Conservation (phyloP, 1,284 basidiomycete species). For the Rhodotorula sp. region DNA sequence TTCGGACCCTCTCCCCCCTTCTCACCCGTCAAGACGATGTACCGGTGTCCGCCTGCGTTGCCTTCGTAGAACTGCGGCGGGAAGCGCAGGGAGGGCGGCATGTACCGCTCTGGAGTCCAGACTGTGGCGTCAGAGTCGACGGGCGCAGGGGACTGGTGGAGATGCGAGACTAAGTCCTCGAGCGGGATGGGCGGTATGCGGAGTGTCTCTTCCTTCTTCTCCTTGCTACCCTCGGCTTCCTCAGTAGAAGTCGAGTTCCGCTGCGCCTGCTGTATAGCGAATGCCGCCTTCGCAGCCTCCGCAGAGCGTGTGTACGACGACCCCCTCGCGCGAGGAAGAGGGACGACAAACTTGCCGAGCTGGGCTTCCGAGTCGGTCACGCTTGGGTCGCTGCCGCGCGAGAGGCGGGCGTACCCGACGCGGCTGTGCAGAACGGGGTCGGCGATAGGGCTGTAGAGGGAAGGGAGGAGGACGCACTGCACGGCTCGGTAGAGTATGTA, state of each 20-base stretch:
- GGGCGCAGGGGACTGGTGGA: constrained; percentile 3
- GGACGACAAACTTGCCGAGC: constrained; percentile 39
- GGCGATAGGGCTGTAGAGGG: neutral
- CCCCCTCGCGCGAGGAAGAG: neutral
- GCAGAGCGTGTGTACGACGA: neutral
- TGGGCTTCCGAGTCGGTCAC: constrained; percentile 44
- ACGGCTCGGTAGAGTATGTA: constrained; percentile 80
- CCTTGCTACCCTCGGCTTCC: neutral
- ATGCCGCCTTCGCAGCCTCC: neutral
- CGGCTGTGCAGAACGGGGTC: constrained; percentile 3
- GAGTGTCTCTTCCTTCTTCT: neutral
- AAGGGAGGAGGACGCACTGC: constrained; percentile 51
- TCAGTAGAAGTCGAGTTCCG: neutral
- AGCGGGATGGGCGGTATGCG: constrained; percentile 14
- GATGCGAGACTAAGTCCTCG: constrained; percentile 11
- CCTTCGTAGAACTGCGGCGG: neutral
- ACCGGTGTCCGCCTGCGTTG: neutral
- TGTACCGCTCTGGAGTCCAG: constrained; percentile 12
- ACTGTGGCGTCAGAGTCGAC: neutral
- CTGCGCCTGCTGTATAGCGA: neutral
- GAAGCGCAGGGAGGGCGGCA: constrained; percentile 8
- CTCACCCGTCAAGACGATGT: constrained; percentile 14
- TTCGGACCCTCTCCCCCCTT: neutral
- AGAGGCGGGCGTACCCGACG: constrained; percentile 33
- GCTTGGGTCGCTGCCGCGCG: constrained; percentile 37